phyloP scores from a whole-genome alignment of 2,329 filamentous ascomycete species.

The Nigrograna mackinnonii region DNA sequence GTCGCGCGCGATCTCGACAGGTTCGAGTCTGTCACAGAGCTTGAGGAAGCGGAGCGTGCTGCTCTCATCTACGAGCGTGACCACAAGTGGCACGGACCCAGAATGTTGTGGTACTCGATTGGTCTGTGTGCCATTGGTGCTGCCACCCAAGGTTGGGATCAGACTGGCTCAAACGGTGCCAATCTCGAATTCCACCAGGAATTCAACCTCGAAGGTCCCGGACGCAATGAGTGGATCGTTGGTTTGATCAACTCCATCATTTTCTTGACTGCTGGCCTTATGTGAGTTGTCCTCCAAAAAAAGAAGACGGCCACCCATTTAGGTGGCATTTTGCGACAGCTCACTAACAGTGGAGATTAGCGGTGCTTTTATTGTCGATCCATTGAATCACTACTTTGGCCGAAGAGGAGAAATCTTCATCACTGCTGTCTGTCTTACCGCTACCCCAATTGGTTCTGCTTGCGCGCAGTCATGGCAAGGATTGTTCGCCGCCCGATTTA shows the following conservation, averaged over 20 bases:
- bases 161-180: slow-evolving; percentile 59
- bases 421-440: slow-evolving; percentile 37
- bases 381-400: slow-evolving; percentile 42
- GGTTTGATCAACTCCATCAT: slow-evolving; percentile 41
- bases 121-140: slow-evolving; percentile 70
- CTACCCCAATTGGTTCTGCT: slow-evolving; percentile 40
- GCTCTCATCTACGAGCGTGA: slow-evolving; percentile 64
- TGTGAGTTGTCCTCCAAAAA: slow-evolving; percentile 32
- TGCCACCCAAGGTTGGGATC: slow-evolving; percentile 70
- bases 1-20: slow-evolving; percentile 70
- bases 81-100: slow-evolving; percentile 66
- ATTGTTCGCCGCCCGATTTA: slow-evolving; percentile 37
- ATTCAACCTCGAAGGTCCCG: slow-evolving; percentile 51
- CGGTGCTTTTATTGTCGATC: slow-evolving; percentile 37
- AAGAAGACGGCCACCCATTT: too few species aligned
- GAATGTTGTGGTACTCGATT: slow-evolving; percentile 68
- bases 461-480: slow-evolving; percentile 42
- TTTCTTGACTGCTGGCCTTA: slow-evolving; percentile 43
- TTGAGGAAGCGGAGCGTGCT: slow-evolving; percentile 63
- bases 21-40: slow-evolving; percentile 64
- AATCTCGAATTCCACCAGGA: slow-evolving; percentile 64
- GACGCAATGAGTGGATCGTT: slow-evolving; percentile 32
- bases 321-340: too few species aligned
- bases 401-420: slow-evolving; percentile 43
- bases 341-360: slow-evolving; percentile 11